A percentile compares a stretch with the other conserved stretches of the same genome.
Conservation (phyloP, 495 filamentous ascomycete genomes). For the Corynascus novoguineensis region DNA sequence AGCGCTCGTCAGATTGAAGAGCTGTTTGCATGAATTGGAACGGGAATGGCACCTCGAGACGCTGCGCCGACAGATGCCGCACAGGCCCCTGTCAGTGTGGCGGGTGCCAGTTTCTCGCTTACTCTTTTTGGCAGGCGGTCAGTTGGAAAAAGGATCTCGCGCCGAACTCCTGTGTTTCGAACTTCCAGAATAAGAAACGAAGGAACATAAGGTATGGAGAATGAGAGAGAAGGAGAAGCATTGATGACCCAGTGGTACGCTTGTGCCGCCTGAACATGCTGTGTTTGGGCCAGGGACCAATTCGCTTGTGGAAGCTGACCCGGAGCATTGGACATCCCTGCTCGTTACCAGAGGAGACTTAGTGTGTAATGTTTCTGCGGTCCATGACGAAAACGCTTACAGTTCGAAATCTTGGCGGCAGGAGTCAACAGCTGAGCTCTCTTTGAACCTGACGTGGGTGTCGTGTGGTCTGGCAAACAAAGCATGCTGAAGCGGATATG, state of each 20-base stretch:
- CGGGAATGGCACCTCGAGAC: not conserved
- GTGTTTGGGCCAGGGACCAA: not conserved
- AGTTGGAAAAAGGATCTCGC: not conserved
- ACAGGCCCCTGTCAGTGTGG: not conserved
- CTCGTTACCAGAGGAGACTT: no score
- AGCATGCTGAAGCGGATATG: no score
- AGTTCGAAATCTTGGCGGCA: no score
- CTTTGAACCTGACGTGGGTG: no score
- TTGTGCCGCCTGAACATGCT: not conserved
- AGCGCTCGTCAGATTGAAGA: constrained; percentile 2
- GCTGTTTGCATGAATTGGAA: not conserved
- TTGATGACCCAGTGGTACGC: no score
- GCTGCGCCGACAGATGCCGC: constrained; percentile 2
- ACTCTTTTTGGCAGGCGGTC: constrained; percentile 20
- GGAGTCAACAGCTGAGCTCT: no score
- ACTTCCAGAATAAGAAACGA: constrained; percentile 3
- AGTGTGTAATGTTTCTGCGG: no score
- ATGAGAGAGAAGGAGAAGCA: not conserved
- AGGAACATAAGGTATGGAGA: not conserved
- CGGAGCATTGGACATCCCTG: not conserved
- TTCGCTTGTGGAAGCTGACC: not conserved
- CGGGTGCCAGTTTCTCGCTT: constrained; percentile 2
- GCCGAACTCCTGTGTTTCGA: not conserved
- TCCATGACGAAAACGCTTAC: no score
- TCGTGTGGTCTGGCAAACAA: no score